A percentile compares a stretch with the other conserved stretches of the same genome.
These are phyloP conservation scores for Podaxis pistillaris DNA, from an alignment of 768 basidiomycete genomes.

Conservation along the genomic window DNA sequence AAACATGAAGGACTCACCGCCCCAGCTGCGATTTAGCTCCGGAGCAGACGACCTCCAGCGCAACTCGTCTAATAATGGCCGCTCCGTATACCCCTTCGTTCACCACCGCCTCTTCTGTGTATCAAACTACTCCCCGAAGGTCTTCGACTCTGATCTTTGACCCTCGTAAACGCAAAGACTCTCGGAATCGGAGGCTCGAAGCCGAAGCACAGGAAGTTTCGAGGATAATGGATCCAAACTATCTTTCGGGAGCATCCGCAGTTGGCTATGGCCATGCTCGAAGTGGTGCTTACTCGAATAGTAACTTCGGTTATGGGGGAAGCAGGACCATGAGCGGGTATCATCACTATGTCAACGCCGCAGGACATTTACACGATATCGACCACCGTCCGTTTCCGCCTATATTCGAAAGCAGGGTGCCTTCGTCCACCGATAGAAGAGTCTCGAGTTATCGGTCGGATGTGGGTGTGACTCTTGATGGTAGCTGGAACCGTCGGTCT, in stretches of 20 bases:
- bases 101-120: not conserved
- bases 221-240: conserved; percentile 10
- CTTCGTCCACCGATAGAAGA: not conserved
- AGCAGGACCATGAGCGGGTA: not conserved
- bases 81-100: not conserved
- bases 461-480: not conserved
- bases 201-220: not conserved
- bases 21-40: no score
- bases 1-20: no score
- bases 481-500: not conserved
- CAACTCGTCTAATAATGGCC: not conserved
- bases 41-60: no score
- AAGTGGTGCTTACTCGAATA: not conserved
- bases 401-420: not conserved
- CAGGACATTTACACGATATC: conserved; percentile 7
- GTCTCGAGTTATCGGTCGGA: not conserved
- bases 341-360: not conserved
- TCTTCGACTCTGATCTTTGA: not conserved
- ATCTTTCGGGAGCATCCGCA: not conserved
- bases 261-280: not conserved
- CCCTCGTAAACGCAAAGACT: not conserved
- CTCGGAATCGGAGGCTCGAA: not conserved
- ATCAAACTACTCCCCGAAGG: not conserved
- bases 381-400: conserved; percentile 8
- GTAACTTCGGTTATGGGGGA: not conserved